Evolutionary conservation across 192 early-diverging fungal species (phyloP).

Genomic region (Coemansia sp.): DNA sequence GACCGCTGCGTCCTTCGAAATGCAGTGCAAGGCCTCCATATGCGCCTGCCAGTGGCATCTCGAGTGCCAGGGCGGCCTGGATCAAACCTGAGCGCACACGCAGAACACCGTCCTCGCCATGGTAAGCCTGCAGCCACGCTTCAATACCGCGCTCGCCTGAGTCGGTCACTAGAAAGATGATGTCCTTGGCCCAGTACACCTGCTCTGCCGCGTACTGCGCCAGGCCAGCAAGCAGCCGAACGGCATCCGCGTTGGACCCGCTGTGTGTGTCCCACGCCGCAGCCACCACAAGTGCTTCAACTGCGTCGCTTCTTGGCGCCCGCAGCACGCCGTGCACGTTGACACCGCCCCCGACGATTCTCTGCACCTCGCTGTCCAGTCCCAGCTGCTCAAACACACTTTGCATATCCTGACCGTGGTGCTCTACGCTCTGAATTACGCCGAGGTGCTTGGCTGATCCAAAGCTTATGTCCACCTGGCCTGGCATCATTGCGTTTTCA

Average conservation of each 20-base stretch:
- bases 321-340: slow-evolving; percentile 81
- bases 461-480: slow-evolving; percentile 55
- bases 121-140: slow-evolving; percentile 88
- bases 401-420: slow-evolving; percentile 7
- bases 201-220: slow-evolving; percentile 51
- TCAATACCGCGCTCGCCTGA: slow-evolving; percentile 70
- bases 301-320: slow-evolving; percentile 82
- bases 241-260: slow-evolving; percentile 30
- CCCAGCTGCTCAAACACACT: slow-evolving; percentile 27
- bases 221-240: slow-evolving; percentile 38
- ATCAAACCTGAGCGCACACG: slow-evolving; percentile 69
- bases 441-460: slow-evolving; percentile 21
- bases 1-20: slow-evolving; percentile 87
- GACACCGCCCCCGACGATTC: slow-evolving; percentile 27
- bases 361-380: slow-evolving; percentile 42
- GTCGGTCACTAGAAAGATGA: slow-evolving; percentile 85
- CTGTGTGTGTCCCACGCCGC: slow-evolving; percentile 76
- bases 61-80: slow-evolving; percentile 82
- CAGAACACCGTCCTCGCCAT: slow-evolving; percentile 55
- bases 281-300: slow-evolving; percentile 82
- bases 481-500: slow-evolving; percentile 75
- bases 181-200: slow-evolving; percentile 90
- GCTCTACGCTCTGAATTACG: slow-evolving; percentile 22
- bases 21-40: slow-evolving; percentile 65
- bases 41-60: slow-evolving; percentile 66